A percentile compares a stretch with the other conserved stretches of the same genome.
Evolutionary conservation across 192 early-diverging fungal species (phyloP).

Genomic region (Coemansia javaensis): DNA sequence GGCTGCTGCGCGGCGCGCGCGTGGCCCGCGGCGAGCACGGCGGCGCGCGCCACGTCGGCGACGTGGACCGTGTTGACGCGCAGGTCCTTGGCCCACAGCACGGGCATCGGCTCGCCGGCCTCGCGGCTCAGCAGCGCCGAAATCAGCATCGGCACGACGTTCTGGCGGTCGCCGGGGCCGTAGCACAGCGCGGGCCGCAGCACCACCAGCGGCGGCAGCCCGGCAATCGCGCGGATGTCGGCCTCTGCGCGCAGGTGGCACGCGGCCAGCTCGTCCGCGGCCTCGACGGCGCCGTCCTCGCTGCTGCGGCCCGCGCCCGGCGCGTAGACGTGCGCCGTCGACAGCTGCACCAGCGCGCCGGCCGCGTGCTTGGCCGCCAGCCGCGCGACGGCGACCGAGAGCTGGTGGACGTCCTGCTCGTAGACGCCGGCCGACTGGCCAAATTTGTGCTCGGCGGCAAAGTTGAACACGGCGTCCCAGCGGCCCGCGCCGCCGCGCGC

Average conservation of each 20-base stretch:
- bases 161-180: constrained; percentile 65
- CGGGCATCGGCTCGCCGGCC: constrained; percentile 81
- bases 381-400: constrained; percentile 72
- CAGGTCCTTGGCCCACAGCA: constrained; percentile 89
- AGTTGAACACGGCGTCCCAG: constrained; percentile 93
- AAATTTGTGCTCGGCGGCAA: constrained; percentile 93
- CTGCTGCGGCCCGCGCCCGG: neutral
- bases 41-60: constrained; percentile 65
- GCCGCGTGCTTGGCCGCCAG: constrained; percentile 74
- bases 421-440: constrained; percentile 73
- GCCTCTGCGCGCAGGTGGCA: constrained; percentile 25
- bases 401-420: constrained; percentile 40
- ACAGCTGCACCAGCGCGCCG: constrained; percentile 77
- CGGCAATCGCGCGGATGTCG: constrained; percentile 24
- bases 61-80: constrained; percentile 96
- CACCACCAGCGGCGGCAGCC: constrained; percentile 69
- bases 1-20: constrained; percentile 14
- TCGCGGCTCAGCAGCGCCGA: constrained; percentile 84
- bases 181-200: constrained; percentile 86
- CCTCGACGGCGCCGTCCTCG: constrained; percentile 24
- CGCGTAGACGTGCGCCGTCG: constrained; percentile 85
- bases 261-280: constrained; percentile 11
- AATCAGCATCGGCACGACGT: constrained; percentile 83
- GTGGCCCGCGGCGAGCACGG: constrained; percentile 57
- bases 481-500: constrained; percentile 56